phyloP scores from a whole-genome alignment of 441 rosid genomes.

The Pelargonium citronellum region DNA sequence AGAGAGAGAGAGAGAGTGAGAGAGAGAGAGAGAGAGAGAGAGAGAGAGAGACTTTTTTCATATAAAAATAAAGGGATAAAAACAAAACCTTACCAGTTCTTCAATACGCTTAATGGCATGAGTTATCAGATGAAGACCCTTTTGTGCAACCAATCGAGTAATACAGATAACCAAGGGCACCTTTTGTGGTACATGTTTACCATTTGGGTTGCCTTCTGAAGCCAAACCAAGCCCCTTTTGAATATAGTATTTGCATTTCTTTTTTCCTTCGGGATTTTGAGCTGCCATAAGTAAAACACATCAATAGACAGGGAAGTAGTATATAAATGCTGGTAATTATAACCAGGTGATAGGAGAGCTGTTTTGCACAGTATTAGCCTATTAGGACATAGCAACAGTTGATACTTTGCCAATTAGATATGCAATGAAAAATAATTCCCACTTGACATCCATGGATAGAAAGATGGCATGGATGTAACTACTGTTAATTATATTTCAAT shows the following conservation, averaged over 20 bases:
- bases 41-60: background rate
- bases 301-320: background rate
- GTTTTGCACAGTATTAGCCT: background rate
- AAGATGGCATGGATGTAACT: background rate
- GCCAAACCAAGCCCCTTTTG: conserved; percentile 49
- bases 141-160: conserved; percentile 51
- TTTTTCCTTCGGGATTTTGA: conserved; percentile 39
- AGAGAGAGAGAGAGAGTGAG: too few relatives aligned
- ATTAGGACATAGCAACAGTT: background rate
- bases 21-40: background rate
- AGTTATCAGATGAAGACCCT: conserved; percentile 57
- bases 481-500: background rate
- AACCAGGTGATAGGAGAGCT: conserved; percentile 1
- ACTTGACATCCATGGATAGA: background rate
- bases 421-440: background rate
- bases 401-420: background rate
- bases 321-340: background rate
- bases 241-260: conserved; percentile 39
- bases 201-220: conserved; percentile 18
- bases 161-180: conserved; percentile 49
- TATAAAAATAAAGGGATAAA: conserved; percentile 4
- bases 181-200: conserved; percentile 21
- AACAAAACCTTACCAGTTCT: conserved; percentile 38
- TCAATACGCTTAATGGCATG: conserved; percentile 39
- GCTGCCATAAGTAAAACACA: conserved; percentile 26